Conservation (phyloP, 352 stramenopile species). For the Thraustochytrium striatum region DNA sequence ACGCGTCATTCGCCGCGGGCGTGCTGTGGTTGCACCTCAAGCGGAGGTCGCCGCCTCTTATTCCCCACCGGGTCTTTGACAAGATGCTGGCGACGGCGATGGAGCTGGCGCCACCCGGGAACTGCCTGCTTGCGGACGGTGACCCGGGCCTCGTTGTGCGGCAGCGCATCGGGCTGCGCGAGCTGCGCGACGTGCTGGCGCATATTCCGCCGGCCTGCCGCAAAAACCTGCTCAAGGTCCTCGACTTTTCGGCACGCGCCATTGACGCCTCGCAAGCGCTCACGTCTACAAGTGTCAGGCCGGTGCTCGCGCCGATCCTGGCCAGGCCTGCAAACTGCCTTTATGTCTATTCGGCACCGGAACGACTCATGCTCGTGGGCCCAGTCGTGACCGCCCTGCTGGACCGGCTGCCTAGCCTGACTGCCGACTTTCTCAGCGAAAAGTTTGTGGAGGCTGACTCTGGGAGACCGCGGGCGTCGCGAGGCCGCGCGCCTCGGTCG, state of each 20-base stretch:
- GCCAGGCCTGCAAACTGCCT: conserved; percentile 10
- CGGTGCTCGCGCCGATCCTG: conserved; percentile 5
- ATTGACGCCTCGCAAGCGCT: not conserved
- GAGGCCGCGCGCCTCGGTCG: not conserved
- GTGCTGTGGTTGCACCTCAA: conserved; percentile 38
- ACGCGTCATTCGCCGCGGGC: not conserved
- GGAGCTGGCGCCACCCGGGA: not conserved
- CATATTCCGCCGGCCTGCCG: not conserved
- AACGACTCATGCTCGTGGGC: not conserved
- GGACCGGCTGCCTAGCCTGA: not conserved
- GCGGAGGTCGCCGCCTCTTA: not conserved
- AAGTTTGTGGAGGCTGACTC: not conserved
- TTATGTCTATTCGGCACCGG: conserved; percentile 38
- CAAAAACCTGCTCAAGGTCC: not conserved
- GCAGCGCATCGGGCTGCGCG: not conserved
- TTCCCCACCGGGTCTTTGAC: not conserved
- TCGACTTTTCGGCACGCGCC: not conserved
- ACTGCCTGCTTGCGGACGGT: not conserved
- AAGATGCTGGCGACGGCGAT: not conserved
- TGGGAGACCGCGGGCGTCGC: not conserved
- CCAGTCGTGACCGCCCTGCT: conserved; percentile 10
- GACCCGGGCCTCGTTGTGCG: not conserved
- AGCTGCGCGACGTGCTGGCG: not conserved
- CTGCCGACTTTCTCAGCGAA: not conserved
- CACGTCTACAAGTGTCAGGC: not conserved